Base-by-base conservation (phyloP, 306 rosid species). In the Trichosanthes cucumerina region DNA sequence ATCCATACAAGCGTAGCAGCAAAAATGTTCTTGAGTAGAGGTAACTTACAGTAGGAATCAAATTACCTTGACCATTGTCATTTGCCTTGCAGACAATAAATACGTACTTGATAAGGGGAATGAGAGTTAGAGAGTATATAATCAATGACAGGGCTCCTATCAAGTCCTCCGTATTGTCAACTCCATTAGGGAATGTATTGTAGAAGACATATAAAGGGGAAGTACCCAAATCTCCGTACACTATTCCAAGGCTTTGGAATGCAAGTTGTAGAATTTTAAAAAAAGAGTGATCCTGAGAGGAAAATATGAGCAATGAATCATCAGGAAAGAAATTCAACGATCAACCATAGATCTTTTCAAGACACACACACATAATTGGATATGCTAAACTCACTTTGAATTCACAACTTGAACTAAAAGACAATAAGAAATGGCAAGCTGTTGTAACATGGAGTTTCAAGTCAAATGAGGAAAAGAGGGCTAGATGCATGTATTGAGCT, bases 11-110 rank as follows among this genome's bases (percentile, higher is more conserved):
- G 33, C 56, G 36, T 46, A 23, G 28, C 24, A 44, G 57, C 23
- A 71, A 71, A 44, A 24, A 24, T 46, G 39, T 24, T 71, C 36
- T 71, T 24, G 23, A 46, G 39, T 71, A 43, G 57, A 71, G 76
- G 39, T 46, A 71, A 21, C 53, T 69, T 69, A 24, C 38, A 14
- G 76, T 71, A 11, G 71, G 50, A 72, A 80, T 38, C 24, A 54
- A 79, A 79, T 33, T 92, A 95, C 98, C 98, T 95, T 95, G 98
- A 80, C 98, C 98, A 74, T 89, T 87, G 91, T 95, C 98, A 84
- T 91, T 95, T 21, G 98, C 98, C 86, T 89, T 87, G 65, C 93
- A 82, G 38, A 95, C 98, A 77, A 95, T 81, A 62, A 92, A 83
- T 57, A 95, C 88, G 53, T 95, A 95, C 84, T 95, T 95, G 86